A percentile compares a stretch with the other conserved stretches of the same genome.
Evolutionary conservation across 441 rosid species (phyloP).

Genomic region (Codiaeum variegatum): DNA sequence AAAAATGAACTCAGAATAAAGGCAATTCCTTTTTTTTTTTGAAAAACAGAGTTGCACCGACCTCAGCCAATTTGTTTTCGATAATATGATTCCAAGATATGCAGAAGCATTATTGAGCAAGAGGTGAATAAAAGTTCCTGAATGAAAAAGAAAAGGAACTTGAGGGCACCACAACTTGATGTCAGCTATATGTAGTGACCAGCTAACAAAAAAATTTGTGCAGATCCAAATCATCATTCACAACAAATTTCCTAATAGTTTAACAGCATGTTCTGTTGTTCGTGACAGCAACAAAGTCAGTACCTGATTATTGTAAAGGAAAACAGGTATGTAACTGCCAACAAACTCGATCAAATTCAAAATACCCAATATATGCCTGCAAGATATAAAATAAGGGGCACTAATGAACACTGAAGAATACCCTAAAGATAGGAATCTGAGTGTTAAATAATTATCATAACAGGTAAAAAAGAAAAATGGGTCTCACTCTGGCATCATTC

Average conservation of each 20-base stretch:
- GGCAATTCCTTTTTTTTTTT: too few relatives aligned
- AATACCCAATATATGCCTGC: constrained; percentile 79
- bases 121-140: too few relatives aligned
- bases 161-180: not conserved
- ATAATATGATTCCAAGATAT: too few relatives aligned
- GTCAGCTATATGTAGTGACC: not conserved
- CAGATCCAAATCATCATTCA: not conserved
- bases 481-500: not conserved
- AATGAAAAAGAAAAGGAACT: too few relatives aligned
- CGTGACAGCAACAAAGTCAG: not conserved
- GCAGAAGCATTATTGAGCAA: too few relatives aligned
- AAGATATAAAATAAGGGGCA: constrained; percentile 23
- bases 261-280: not conserved
- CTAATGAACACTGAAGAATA: constrained; percentile 10
- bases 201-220: not conserved
- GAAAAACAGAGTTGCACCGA: not conserved
- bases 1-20: constrained; percentile 10
- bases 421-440: not conserved
- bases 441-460: not conserved
- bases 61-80: too few relatives aligned
- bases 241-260: not conserved
- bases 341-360: constrained; percentile 67
- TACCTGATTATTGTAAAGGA: constrained; percentile 87
- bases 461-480: not conserved
- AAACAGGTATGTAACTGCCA: constrained; percentile 56